Evolutionary conservation across 1,139 yeast species (phyloP), one percentile per base, ranked within the genome.

Genomic region (Candida neerlandica): DNA sequence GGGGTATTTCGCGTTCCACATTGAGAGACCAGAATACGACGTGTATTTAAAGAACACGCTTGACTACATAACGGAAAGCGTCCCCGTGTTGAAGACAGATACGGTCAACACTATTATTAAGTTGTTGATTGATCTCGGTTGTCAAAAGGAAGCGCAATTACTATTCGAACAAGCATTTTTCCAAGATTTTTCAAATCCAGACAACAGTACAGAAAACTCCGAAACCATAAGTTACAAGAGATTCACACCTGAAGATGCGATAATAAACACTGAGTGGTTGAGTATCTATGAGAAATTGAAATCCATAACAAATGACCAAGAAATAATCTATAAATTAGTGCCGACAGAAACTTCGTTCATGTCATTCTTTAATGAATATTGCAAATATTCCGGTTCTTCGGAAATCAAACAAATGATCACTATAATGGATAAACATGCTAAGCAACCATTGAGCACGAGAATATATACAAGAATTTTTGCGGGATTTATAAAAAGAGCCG

Each of bases 291-390:
- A 62, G 19, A 58, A 54, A 27, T 46, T 69, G 26, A 51, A 49
- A 15, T 66, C 71, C 27, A 75, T 82, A 15, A 54, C 64, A 0
- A 47, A 49, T 5, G 57, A 50, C 14, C 16, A 41, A 1, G 50
- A 44, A 7, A 42, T 47, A 3, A 35, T 52, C 11, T 58, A 56
- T 32, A 45, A 50, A 27, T 41, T 67, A 3, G 49, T 56, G 2
- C 71, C 75, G 0, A 65, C 63, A 14, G 65, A 67, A 41, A 55
- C 54, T 5, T 67, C 75, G 1, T 70, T 69, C 48, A 51, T 61
- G n/a, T 59, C 60, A 4, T 58, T 69, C 23, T 41, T 67, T 5
- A 43, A 54, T 21, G 47, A 56, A 14, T 61, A 63, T 42, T 56
- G 59, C 16, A 29, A 41, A 5, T 38, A 45, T 1, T 41, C 38